phyloP scores from a whole-genome alignment of 352 stramenopile genomes.

The Pythium periplocum region DNA sequence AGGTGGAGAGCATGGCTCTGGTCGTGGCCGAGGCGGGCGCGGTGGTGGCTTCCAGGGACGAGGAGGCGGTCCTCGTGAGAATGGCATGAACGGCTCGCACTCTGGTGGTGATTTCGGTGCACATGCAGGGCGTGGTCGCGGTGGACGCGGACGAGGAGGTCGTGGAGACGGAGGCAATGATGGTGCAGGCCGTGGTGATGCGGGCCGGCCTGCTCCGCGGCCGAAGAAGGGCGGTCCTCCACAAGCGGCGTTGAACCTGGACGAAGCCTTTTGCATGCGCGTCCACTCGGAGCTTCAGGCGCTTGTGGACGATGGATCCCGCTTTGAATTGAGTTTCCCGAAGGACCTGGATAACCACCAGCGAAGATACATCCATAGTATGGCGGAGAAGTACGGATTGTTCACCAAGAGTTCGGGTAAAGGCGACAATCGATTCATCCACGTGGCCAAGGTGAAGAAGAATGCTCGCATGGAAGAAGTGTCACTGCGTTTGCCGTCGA shows the following conservation, averaged over 20 bases:
- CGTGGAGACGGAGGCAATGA: conserved; percentile 6
- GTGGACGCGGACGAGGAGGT: conserved; percentile 5
- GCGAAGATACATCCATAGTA: conserved; percentile 73
- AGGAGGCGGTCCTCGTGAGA: no score
- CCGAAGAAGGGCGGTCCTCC: conserved; percentile 10
- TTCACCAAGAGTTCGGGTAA: conserved; percentile 83
- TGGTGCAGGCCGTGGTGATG: conserved; percentile 5
- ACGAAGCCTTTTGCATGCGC: conserved; percentile 69
- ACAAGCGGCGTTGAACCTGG: conserved; percentile 29
- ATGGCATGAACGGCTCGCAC: no score
- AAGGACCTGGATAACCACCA: conserved; percentile 67
- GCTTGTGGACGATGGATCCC: conserved; percentile 53
- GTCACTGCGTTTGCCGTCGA: conserved; percentile 41
- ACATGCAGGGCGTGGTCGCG: conserved; percentile 5
- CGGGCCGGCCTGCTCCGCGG: conserved; percentile 1
- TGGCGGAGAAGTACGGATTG: conserved; percentile 74
- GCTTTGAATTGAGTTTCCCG: conserved; percentile 65
- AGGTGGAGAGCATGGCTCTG: not conserved
- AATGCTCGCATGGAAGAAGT: conserved; percentile 74
- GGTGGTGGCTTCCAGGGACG: not conserved
- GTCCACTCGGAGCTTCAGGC: conserved; percentile 52
- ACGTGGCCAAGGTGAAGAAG: conserved; percentile 80
- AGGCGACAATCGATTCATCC: conserved; percentile 55
- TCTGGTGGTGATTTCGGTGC: not conserved
- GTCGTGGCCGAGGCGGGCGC: conserved; percentile 1